phyloP scores from a whole-genome alignment of 148 eudicot species.

The Selenicereus undatus region DNA sequence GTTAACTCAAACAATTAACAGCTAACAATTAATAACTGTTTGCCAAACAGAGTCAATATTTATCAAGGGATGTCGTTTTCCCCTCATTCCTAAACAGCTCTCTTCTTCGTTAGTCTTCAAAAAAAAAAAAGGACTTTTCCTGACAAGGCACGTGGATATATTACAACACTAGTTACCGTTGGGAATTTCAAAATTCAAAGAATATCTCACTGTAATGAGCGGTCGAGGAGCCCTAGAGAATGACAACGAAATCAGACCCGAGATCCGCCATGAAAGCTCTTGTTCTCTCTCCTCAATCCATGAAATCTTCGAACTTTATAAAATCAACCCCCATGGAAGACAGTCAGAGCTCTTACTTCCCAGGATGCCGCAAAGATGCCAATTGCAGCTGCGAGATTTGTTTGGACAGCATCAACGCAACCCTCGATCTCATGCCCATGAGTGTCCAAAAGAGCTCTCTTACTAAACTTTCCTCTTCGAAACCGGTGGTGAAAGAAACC shows the following conservation, averaged over 20 bases:
- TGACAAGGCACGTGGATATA: neutral
- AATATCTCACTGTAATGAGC: neutral
- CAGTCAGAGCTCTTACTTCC: constrained; percentile 45
- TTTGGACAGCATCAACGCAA: constrained; percentile 63
- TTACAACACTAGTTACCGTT: constrained; percentile 4
- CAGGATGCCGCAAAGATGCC: constrained; percentile 68
- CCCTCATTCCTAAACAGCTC: no score
- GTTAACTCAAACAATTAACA: no score
- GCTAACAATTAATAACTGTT: no score
- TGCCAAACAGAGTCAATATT: no score
- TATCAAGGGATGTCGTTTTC: no score
- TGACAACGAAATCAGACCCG: constrained; percentile 6
- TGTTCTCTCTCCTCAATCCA: constrained; percentile 15
- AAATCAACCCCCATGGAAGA: constrained; percentile 13
- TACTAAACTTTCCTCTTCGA: constrained; percentile 34
- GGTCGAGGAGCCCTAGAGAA: neutral
- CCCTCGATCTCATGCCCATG: constrained; percentile 61
- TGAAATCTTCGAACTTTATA: neutral
- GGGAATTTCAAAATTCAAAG: constrained; percentile 19
- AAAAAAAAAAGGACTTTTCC: neutral
- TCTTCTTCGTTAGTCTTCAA: no score
- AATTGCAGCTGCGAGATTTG: constrained; percentile 67
- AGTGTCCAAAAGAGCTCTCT: constrained; percentile 37
- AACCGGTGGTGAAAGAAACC: constrained; percentile 24
- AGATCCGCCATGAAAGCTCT: constrained; percentile 21